These are phyloP conservation scores for Fusarium dlaminii DNA, from an alignment of 2,329 filamentous ascomycete species.

Conservation along the genomic window DNA sequence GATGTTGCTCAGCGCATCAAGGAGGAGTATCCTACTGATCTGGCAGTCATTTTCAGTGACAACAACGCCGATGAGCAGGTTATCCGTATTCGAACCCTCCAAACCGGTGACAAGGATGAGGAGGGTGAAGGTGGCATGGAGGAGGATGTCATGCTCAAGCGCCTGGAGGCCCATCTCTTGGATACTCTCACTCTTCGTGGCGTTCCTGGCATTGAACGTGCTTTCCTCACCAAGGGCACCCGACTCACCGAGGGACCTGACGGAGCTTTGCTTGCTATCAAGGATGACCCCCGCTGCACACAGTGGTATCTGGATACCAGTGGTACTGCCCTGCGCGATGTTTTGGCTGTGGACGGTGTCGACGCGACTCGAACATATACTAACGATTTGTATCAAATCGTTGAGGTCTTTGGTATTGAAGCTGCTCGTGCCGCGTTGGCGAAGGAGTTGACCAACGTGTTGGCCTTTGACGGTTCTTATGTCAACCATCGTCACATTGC, in stretches of 20 bases:
- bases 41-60: conserved; percentile 96
- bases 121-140: conserved; percentile 70
- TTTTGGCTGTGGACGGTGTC: conserved; percentile 87
- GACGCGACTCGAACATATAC: conserved; percentile 88
- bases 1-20: conserved; percentile 93
- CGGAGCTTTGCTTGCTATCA: conserved; percentile 78
- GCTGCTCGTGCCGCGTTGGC: conserved; percentile 88
- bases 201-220: conserved; percentile 86
- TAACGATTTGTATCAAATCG: conserved; percentile 94
- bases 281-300: conserved; percentile 78
- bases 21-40: conserved; percentile 82
- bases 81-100: conserved; percentile 87
- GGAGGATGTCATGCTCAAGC: conserved; percentile 92
- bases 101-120: conserved; percentile 74
- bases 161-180: conserved; percentile 88
- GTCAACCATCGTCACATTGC: conserved; percentile 99
- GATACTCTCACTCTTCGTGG: conserved; percentile 92
- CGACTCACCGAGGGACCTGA: conserved; percentile 73
- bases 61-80: conserved; percentile 97
- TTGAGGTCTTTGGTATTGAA: conserved; percentile 96
- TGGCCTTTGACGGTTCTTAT: conserved; percentile 99
- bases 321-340: conserved; percentile 85
- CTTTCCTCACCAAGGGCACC: conserved; percentile 88
- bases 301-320: conserved; percentile 98
- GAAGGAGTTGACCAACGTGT: conserved; percentile 87